Evolutionary conservation across 495 filamentous ascomycete genomes (phyloP), one percentile per base, ranked within the genome.

Genomic region (Aspergillus wentii): DNA sequence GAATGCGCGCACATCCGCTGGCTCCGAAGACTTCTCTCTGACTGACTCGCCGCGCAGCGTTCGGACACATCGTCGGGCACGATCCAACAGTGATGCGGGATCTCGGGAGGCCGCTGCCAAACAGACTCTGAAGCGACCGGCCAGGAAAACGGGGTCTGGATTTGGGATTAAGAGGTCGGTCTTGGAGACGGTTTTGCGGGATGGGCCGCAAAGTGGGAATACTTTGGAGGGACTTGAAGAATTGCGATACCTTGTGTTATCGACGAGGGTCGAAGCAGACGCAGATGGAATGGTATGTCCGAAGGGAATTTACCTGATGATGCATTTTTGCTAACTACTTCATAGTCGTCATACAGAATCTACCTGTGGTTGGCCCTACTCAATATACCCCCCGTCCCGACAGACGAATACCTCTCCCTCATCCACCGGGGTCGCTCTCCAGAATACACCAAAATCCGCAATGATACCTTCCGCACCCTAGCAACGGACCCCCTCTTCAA

Each of bases 401-500:
- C 94, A 41, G 84, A 94, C 52, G 71, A 80, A 34, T 97, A 99
- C 55, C 83, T 97, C 40, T 74, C 79, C 38, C 80, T 99, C 15
- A 84, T 97, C 42, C 88, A 92, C 51, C 89, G 91, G 38, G 90
- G 90, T 33, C 83, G 91, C 8, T 96, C 90, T 1, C 89, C 89
- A 2, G 89, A 88, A 10, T 94, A 99, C 59, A 78, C 86, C 30
- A 99, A 99, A 62, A 99, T 99, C 54, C 85, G 88, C 51, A 94
- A 99, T 49, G 92, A 99, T 57, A 95, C 92, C 18, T 97, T 96
- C 55, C 88, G 92, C 46, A 99, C 92, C 0, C 66, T 99, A 7
- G 88, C 90, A 7, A 96, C 90, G 19, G 91, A 99, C 52, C 89
- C 90, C 15, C 79, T 97, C 21, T 99, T 97, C 68, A 86, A 92